A percentile compares a stretch with the other conserved stretches of the same genome.
phyloP scores from a whole-genome alignment of 176 grass and related monocot species.

The Carex parvula region DNA sequence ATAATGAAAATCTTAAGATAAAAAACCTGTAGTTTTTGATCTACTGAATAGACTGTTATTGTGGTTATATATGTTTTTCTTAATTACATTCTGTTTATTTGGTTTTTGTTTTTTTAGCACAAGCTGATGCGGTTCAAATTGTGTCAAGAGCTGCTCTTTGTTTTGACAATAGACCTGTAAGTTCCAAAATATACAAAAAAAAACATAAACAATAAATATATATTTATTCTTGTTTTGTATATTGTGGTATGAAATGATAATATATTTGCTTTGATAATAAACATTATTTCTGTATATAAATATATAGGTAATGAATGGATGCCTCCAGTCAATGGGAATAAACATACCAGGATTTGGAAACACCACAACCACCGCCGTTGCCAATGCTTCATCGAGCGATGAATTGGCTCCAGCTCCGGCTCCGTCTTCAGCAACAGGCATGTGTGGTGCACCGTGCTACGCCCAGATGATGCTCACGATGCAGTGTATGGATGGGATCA shows the following conservation, averaged over 20 bases:
- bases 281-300: neutral
- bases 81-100: neutral
- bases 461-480: constrained; percentile 61
- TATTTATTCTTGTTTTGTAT: neutral
- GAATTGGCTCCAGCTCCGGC: neutral
- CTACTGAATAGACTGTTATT: too few species aligned
- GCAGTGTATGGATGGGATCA: constrained; percentile 56
- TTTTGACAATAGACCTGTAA: constrained; percentile 47
- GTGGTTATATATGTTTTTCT: too few species aligned
- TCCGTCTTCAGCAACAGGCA: neutral
- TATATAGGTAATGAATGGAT: constrained; percentile 59
- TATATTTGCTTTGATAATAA: neutral
- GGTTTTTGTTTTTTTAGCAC: constrained; percentile 28
- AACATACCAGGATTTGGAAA: constrained; percentile 20
- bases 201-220: neutral
- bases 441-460: constrained; percentile 69
- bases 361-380: neutral
- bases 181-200: neutral
- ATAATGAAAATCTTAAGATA: too few species aligned
- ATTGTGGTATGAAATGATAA: neutral
- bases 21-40: too few species aligned
- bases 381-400: neutral
- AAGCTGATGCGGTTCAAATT: constrained; percentile 64
- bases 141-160: constrained; percentile 78
- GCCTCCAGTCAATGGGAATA: constrained; percentile 59